Evolutionary conservation across 2,329 filamentous ascomycete genomes (phyloP), one percentile per base, ranked within the genome.

Genomic region (Fusarium papillatum): DNA sequence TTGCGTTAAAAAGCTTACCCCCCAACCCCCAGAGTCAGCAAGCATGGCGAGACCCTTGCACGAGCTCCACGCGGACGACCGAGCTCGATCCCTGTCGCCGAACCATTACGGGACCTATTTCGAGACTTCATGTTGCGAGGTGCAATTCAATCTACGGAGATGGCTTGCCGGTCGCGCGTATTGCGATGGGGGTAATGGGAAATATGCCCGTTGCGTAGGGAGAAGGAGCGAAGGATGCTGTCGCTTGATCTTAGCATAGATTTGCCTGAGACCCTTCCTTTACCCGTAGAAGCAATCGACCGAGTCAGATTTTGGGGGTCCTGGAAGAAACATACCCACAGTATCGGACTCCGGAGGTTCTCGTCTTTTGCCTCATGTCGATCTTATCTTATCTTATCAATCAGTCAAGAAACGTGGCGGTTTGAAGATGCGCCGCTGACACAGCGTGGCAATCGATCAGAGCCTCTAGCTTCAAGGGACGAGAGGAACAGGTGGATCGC

Each of bases 371-470:
- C 50, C 50, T 55, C 50, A 34, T 29, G 60, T 16, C 48, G 59
- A 70, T 71, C 69, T 70, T 66, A 71, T 71, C 69, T 71, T 70
- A 71, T 71, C 69, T 31, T 41, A 71, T 71, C 67, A 71, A 71
- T 71, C 67, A 60, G 66, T 59, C 34, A 19, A 7, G 6, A 8
- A 17, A 36, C 66, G 36, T 53, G 66, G 65, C 46, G 39, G 5
- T 36, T 48, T 4, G 8, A 39, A 55, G n/a, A 43, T 69, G 57
- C 19, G 13, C 36, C 53, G 13, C 13, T 16, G 26, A 14, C 36
- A 36, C 38, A 26, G 26, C 13, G 38, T 38, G 55, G 57, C 24
- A 41, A 53, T 36, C 16, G 7, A 34, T 48, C 31, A 24, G 8
- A 8, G 2, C 17, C 5, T 48, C 1, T 34, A 38, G 34, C 53